Base-by-base conservation (phyloP, 23 red algal species). In the Pyropia haitanensis region DNA sequence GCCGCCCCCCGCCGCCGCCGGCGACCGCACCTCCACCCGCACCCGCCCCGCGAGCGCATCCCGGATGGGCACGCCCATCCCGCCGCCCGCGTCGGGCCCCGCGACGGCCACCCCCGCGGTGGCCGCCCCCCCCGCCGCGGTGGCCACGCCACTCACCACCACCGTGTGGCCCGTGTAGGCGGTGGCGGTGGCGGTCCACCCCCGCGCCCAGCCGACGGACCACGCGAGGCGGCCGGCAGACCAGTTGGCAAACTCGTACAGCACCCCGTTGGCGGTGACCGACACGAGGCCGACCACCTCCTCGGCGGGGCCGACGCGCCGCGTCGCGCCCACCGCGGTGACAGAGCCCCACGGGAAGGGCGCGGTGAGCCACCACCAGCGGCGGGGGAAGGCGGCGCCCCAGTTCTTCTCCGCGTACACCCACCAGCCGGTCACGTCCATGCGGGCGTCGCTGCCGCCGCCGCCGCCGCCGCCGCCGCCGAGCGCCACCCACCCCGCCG, bases 321-420 rank as follows among this genome's bases (percentile, higher is more conserved):
- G 60, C n/a, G 53, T 58, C 3, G 87, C 76, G 0, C 87, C 87
- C 14, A 91, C 46, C 18, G 78, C 67, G 24, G 76, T 70, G 21
- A 91, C 69, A 31, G 57, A 70, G 13, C 79, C 67, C 39, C 39
- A 46, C 39, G 39, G 39, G 39, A 46, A 46, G 10, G 39, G 39
- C 5, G 39, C 39, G 48, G 88, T 81, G 27, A 95, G 74, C 90
- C 90, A 95, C 71, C 76, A 95, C 90, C 90, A 95, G 26, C 61
- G 58, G 17, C 51, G 74, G 24, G 90, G 90, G 58, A 95, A 95
- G 16, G 66, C 64, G 32, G 53, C 56, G n/a, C 90, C 90, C 90
- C 90, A 95, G 65, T 95, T 95, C 81, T 95, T 95, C 84, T 95
- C 90, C 30, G 64, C 68, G 49, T 95, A 95, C 16, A 85, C 81